Conservation (phyloP, 2,329 filamentous ascomycete genomes). For the Cercospora sp. region DNA sequence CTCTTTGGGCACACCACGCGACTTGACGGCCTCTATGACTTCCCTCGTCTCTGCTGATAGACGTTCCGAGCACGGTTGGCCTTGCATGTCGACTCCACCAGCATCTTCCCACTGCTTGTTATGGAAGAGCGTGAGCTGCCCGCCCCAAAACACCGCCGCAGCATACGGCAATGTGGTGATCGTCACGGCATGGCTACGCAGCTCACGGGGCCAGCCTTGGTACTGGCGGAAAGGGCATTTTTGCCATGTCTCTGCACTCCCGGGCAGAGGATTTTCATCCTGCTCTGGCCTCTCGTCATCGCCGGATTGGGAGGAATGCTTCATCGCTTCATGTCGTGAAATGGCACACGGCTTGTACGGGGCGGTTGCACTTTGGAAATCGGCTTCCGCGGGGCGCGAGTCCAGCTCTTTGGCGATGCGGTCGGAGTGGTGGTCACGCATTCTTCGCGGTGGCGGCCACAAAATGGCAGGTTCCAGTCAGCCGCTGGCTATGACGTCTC, state of each 20-base stretch:
- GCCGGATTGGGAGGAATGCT: slow-evolving; percentile 11
- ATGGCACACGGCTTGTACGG: not conserved
- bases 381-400: not conserved
- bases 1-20: slow-evolving; percentile 28
- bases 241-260: slow-evolving; percentile 20
- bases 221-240: slow-evolving; percentile 38
- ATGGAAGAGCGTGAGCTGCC: slow-evolving; percentile 42
- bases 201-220: slow-evolving; percentile 40
- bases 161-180: slow-evolving; percentile 46
- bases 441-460: not conserved
- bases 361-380: not conserved
- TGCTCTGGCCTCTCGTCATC: not conserved
- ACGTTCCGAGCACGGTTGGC: slow-evolving; percentile 21
- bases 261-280: slow-evolving; percentile 20
- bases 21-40: slow-evolving; percentile 39
- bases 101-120: slow-evolving; percentile 47
- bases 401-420: slow-evolving; percentile 2
- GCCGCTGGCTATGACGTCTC: not conserved
- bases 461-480: not conserved
- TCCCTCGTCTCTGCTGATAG: slow-evolving; percentile 41
- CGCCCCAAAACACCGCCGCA: slow-evolving; percentile 47
- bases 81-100: slow-evolving; percentile 37
- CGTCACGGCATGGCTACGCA: slow-evolving; percentile 35
- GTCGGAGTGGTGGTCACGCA: not conserved
- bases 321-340: slow-evolving; percentile 21